A percentile compares a stretch with the other conserved stretches of the same genome.
Evolutionary conservation across 2,329 filamentous ascomycete species (phyloP).

Genomic region (Fusarium falciforme): DNA sequence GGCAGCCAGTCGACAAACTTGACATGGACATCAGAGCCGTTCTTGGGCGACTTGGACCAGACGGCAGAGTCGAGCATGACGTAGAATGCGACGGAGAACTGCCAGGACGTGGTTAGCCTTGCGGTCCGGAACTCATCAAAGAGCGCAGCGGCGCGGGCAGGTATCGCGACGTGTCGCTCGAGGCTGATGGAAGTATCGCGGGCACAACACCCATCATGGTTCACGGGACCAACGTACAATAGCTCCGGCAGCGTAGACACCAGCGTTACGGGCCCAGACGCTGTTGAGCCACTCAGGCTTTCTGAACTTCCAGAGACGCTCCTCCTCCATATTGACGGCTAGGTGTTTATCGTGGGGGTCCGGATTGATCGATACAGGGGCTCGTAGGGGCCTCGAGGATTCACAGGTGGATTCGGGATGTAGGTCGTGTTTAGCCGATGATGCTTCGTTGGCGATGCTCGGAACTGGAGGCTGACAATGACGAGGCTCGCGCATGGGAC

Average conservation of each 20-base stretch:
- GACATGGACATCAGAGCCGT: constrained; percentile 70
- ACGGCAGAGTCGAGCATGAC: constrained; percentile 75
- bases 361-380: not conserved
- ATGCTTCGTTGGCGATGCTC: constrained; percentile 27
- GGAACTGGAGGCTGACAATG: constrained; percentile 40
- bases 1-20: constrained; percentile 78
- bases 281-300: constrained; percentile 76
- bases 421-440: constrained; percentile 13
- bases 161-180: not conserved
- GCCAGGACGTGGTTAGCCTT: constrained; percentile 25
- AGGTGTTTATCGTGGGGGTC: not conserved
- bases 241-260: constrained; percentile 72
- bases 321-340: constrained; percentile 66
- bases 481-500: constrained; percentile 41
- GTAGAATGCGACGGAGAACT: constrained; percentile 77
- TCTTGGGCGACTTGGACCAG: constrained; percentile 71
- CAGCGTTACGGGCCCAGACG: constrained; percentile 71
- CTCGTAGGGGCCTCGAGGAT: not conserved
- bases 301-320: constrained; percentile 75
- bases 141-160: not conserved
- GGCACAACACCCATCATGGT: not conserved
- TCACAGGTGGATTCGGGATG: not conserved
- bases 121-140: not conserved
- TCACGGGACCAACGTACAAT: constrained; percentile 61
- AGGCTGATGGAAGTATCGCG: not conserved